Conservation (phyloP, 108 stramenopile species). For the Pseudonitzschia delicatissima region DNA sequence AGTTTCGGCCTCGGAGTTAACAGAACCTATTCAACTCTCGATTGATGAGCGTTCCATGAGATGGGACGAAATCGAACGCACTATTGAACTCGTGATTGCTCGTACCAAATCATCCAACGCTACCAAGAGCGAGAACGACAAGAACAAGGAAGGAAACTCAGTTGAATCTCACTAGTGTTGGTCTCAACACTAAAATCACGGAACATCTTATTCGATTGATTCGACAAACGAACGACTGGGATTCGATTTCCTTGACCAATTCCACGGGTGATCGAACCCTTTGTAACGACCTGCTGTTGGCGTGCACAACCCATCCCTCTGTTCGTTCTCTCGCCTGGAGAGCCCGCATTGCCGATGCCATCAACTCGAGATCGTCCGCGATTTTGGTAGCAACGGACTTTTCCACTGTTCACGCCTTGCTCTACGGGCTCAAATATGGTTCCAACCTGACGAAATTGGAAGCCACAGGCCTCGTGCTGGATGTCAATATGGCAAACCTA, state of each 20-base stretch:
- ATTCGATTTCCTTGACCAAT: constrained; percentile 1
- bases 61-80: neutral
- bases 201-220: constrained; percentile 1
- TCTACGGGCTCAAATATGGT: constrained; percentile 24
- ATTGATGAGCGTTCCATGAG: neutral
- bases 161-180: neutral
- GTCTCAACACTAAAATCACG: neutral
- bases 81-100: neutral
- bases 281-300: constrained; percentile 9
- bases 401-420: constrained; percentile 7
- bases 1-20: too few species aligned
- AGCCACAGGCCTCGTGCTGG: neutral
- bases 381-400: neutral
- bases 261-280: constrained; percentile 8
- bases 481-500: neutral
- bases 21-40: too few species aligned
- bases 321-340: neutral
- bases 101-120: neutral
- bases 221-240: neutral
- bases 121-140: neutral
- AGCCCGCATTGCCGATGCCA: neutral
- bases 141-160: neutral
- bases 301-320: neutral
- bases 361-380: neutral
- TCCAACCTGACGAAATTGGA: constrained; percentile 5